Base-by-base conservation (phyloP, 2,329 filamentous ascomycete species). In the Aspergillus glaucus region DNA sequence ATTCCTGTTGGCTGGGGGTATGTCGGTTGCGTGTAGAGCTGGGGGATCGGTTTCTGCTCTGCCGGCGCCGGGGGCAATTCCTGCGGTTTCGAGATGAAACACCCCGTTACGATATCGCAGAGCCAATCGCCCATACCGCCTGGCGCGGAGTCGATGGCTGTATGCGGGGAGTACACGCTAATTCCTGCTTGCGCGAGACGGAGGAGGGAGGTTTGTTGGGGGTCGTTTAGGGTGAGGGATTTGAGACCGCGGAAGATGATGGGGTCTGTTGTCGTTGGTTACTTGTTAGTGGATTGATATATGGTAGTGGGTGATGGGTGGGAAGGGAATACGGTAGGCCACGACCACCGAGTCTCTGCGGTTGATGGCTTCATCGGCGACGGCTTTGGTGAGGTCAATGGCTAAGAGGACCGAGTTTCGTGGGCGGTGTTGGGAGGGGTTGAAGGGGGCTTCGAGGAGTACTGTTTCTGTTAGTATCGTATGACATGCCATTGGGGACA, bases 241-340 rank as follows among this genome's bases (percentile, higher is more conserved):
- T 96, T 98, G 58, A 98, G 78, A 46, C 87, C 87, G 44, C 87
- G 84, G 76, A 98, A 98, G 65, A 98, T 97, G 66, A 97, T 93
- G 19, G 93, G 93, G 70, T 98, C 88, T 94, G 59, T 5, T 7
- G 19, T 47, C 14, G 44, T 46, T n/a, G 50, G 42, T 41, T 15
- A 32, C 6, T n/a, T 15, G 24, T 48, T 15, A 34, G 37, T 19
- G 8, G 21, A 7, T 4, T 19, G 17, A 24, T 32, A 43, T 24
- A 39, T n/a, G 17, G 17, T 43, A 10, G 17, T 3, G 8, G 21
- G 8, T 6, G 8, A 9, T 32, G 36, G 19, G 17, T 45, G 39
- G 28, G n/a, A 21, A 17, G 54, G 28, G 66, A 77, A 61, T 72
- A 94, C 89, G 93, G 68, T 98, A 98, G 62, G 89, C 86, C 49